Base-by-base conservation (phyloP, 169 alveolate species). In the Plasmodium berghei region DNA sequence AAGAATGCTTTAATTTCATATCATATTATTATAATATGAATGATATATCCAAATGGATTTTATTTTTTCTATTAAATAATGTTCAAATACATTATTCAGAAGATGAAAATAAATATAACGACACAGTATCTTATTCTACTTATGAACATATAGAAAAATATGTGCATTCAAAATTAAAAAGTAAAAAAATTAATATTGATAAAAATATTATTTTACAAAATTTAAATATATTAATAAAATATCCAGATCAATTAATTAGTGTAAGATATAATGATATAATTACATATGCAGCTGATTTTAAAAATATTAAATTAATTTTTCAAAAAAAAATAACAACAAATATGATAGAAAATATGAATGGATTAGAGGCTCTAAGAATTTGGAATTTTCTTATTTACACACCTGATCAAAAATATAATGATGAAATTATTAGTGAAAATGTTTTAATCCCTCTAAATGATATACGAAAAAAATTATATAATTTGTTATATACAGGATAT, bases 351-450 rank as follows among this genome's bases (percentile, higher is more conserved):
- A 64, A 61, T 80, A 80, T 80, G 90, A 80, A 40, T 42, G 90
- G 83, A 20, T 26, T 46, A 28, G 74, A 71, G 9, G 77, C 83
- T 28, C 28, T 80, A 20, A 54, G 90, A 18, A 80, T 80, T 20
- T 80, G 90, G 90, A 80, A 55, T 9, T 80, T 54, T 55, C 71
- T 80, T 5, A 26, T 48, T 9, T n/a, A 71, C 5, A 48, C 70
- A 28, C 73, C 90, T 8, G 67, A 58, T 9, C 55, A 80, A 20
- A 80, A 80, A 66, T 40, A 54, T 5, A 80, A 80, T 66, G 90
- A 80, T 54, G 90, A 80, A 64, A n/a, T 66, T 9, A 80, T 80
- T 14, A 80, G 90, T 80, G 90, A 80, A 80, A 52, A 80, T 66
- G 90, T 80, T 4, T 49, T 80, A 80, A 80, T 80, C 10, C 90